Evolutionary conservation across 148 eudicot genomes (phyloP).

Genomic region (Fagopyrum tataricum): DNA sequence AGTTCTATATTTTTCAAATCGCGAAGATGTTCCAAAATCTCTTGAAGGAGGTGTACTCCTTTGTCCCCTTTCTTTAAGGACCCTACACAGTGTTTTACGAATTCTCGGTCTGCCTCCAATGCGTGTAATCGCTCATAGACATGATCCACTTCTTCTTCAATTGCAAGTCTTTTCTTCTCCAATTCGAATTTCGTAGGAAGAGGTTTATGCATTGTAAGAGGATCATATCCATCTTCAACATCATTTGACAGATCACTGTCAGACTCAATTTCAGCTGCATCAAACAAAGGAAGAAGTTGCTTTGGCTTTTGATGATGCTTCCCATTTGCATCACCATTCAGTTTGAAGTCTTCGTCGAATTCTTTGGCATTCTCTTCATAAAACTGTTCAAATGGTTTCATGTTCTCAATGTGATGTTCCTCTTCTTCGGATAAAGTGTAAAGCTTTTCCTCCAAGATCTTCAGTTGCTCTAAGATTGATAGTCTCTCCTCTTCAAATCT

Average conservation of each 20-base stretch:
- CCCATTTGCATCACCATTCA: slow-evolving; percentile 36
- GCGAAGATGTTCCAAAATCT: slow-evolving; percentile 74
- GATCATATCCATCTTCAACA: slow-evolving; percentile 23
- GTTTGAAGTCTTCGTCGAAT: slow-evolving; percentile 19
- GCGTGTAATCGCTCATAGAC: slow-evolving; percentile 78
- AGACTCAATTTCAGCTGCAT: slow-evolving; percentile 43
- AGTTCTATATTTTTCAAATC: slow-evolving; percentile 64
- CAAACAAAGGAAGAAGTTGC: slow-evolving; percentile 78
- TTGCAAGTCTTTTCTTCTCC: slow-evolving; percentile 47
- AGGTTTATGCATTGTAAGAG: slow-evolving; percentile 18
- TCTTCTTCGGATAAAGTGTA: slow-evolving; percentile 57
- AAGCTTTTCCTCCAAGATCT: slow-evolving; percentile 83
- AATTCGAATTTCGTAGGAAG: slow-evolving; percentile 38
- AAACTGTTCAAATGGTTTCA: slow-evolving; percentile 34
- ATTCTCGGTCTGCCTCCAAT: slow-evolving; percentile 78
- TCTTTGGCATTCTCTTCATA: slow-evolving; percentile 46
- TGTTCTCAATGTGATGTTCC: slow-evolving; percentile 39
- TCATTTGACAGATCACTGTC: slow-evolving; percentile 18
- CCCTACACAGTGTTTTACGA: slow-evolving; percentile 74
- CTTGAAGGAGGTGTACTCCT: slow-evolving; percentile 78
- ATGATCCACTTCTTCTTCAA: slow-evolving; percentile 79
- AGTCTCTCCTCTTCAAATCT: slow-evolving; percentile 80
- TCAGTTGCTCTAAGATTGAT: slow-evolving; percentile 72
- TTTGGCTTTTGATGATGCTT: slow-evolving; percentile 52
- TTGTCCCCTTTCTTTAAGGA: slow-evolving; percentile 87